These are phyloP conservation scores for Fusarium cicatricum DNA, from an alignment of 2,329 filamentous ascomycete genomes.

Conservation along the genomic window DNA sequence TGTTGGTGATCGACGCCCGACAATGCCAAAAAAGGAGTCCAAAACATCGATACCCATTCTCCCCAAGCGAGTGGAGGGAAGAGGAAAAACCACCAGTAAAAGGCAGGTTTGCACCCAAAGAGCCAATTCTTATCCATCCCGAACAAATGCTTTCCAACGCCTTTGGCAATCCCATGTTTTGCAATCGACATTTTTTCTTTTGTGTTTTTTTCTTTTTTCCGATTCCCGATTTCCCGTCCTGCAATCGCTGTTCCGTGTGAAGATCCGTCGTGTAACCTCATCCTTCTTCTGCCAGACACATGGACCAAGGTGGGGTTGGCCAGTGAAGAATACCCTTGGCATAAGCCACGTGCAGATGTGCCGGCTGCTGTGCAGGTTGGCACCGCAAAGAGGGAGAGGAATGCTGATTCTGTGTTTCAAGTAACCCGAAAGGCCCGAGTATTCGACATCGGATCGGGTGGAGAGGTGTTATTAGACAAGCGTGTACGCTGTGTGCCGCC, in stretches of 20 bases:
- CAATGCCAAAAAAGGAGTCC: conserved; percentile 21
- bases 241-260: conserved; percentile 28
- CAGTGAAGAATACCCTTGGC: conserved; percentile 16
- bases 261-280: conserved; percentile 14
- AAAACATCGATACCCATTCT: conserved; percentile 14
- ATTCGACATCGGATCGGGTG: conserved; percentile 19
- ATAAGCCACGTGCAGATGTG: conserved; percentile 16
- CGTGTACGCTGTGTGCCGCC: conserved; percentile 16
- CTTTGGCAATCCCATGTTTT: conserved; percentile 28
- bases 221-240: conserved; percentile 28
- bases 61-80: background rate
- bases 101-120: conserved; percentile 40
- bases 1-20: conserved; percentile 7
- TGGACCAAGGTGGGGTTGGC: conserved; percentile 28
- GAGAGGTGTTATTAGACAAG: background rate
- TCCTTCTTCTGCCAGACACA: conserved; percentile 7
- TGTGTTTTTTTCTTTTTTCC: conserved; percentile 19
- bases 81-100: conserved; percentile 16
- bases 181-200: conserved; percentile 14
- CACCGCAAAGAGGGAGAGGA: conserved; percentile 17
- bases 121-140: conserved; percentile 36
- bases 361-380: conserved; percentile 7
- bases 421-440: conserved; percentile 15
- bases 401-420: conserved; percentile 13
- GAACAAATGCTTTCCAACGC: conserved; percentile 25